These are phyloP conservation scores for Kwoniella pini DNA, from an alignment of 768 basidiomycete genomes.

Conservation along the genomic window DNA sequence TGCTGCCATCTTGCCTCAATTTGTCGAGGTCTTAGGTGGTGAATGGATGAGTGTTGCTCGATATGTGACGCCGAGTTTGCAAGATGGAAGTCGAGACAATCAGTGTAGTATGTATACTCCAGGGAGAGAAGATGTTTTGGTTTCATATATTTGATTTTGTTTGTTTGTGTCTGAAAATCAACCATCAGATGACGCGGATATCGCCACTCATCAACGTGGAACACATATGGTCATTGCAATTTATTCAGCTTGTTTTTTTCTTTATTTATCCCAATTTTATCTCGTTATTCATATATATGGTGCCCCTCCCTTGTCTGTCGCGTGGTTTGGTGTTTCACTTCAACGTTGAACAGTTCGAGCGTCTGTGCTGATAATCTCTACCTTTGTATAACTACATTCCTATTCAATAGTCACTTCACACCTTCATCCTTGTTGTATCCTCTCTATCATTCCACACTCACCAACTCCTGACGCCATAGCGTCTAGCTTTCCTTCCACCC, in stretches of 20 bases:
- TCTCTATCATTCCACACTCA: not conserved
- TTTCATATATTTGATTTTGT: conserved; percentile 3
- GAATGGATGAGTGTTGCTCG: not conserved
- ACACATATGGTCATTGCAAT: not conserved
- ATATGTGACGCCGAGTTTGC: not conserved
- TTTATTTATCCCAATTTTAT: too few species aligned
- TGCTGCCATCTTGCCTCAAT: conserved; percentile 28
- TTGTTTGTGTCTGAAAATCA: not conserved
- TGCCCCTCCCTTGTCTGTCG: not conserved
- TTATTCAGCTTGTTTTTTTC: not conserved
- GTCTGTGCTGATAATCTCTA: conserved; percentile 12
- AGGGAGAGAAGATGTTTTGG: not conserved
- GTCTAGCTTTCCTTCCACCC: too few species aligned
- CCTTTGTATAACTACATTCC: conserved; percentile 8
- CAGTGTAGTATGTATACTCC: not conserved
- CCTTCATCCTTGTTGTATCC: not conserved
- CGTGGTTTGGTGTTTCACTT: not conserved
- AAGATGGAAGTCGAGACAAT: not conserved
- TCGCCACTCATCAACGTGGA: conserved; percentile 4
- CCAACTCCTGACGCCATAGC: not conserved
- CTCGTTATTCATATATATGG: not conserved
- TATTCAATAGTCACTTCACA: not conserved
- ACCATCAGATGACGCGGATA: not conserved
- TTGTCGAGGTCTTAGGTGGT: not conserved
- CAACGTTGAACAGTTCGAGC: not conserved